A percentile compares a stretch with the other conserved stretches of the same genome.
These are phyloP conservation scores for Stentor roeselii DNA, from an alignment of 73 alveolate species.

Conservation along the genomic window DNA sequence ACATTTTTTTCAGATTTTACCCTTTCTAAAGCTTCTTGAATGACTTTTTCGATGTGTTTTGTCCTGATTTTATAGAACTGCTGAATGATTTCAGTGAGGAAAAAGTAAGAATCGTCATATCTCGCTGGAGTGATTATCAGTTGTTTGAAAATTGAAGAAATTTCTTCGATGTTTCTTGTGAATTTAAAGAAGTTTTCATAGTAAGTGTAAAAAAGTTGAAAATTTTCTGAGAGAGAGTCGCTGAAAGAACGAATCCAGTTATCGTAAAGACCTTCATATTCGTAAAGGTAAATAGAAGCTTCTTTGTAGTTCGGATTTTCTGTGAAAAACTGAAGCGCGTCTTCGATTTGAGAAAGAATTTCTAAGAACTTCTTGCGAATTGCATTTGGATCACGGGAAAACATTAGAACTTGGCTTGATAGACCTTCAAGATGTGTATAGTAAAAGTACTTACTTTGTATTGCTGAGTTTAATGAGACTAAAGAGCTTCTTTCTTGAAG, in stretches of 20 bases:
- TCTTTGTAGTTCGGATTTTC: constrained; percentile 22
- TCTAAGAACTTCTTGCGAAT: neutral
- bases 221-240: neutral
- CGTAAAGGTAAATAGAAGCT: neutral
- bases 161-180: neutral
- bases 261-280: neutral
- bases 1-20: neutral
- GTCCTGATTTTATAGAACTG: constrained; percentile 6
- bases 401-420: neutral
- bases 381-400: neutral
- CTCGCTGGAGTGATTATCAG: neutral
- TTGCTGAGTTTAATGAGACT: neutral
- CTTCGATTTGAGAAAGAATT: constrained; percentile 9
- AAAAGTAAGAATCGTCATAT: neutral
- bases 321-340: neutral
- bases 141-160: neutral
- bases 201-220: neutral
- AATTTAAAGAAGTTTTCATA: neutral
- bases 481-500: neutral
- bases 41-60: neutral
- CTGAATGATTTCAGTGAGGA: neutral
- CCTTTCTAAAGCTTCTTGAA: neutral
- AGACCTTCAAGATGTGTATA: constrained; percentile 7
- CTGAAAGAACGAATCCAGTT: neutral
- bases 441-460: constrained; percentile 1